Base-by-base conservation (phyloP, 2,329 filamentous ascomycete genomes). In the Aspergillus japonicus region DNA sequence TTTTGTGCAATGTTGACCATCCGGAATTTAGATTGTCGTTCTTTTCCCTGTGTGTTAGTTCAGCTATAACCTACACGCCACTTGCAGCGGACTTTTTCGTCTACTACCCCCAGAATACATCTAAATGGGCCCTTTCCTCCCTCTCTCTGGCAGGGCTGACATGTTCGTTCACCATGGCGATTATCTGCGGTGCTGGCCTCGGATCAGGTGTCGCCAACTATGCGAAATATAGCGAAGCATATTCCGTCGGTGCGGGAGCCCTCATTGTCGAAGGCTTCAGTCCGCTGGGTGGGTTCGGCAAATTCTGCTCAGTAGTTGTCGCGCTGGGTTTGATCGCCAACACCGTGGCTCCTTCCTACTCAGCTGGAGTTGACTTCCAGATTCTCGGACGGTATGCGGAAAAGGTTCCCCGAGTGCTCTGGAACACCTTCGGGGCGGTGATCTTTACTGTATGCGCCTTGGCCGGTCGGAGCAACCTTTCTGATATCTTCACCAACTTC, bases 61-160 rank as follows among this genome's bases (percentile, higher is more conserved):
- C 84, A 1, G 85, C 85, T 7, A 83, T 89, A 56, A 87, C 86
- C 1, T 90, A 88, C 70, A 78, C 83, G 2, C 83, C 85, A 4
- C 81, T 82, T 2, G 85, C 83, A n/a, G 85, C 85, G 0, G 87
- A 90, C 70, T 89, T 86, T 69, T 88, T 89, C 65, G 86, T 89
- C 56, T 90, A 89, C 73, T 88, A 85, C 69, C 82, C 85, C 0
- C 78, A 83, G 62, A 71, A 78, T 62, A 80, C 84, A 12, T 79
- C 82, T 16, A 75, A 79, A 31, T 76, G 75, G 68, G 81, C 81
- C 61, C 77, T 89, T 49, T 88, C 88, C 67, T 64, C 73, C 44
- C 79, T 86, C 48, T 87, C 85, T 0, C 73, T 87, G 56, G 57
- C 78, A 2, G 87, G 87, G 4, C 78, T 89, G 1, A 75, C 80